Evolutionary conservation across 352 stramenopile genomes (phyloP), one percentile per base, ranked within the genome.

Genomic region (Phytophthora gonapodyides): DNA sequence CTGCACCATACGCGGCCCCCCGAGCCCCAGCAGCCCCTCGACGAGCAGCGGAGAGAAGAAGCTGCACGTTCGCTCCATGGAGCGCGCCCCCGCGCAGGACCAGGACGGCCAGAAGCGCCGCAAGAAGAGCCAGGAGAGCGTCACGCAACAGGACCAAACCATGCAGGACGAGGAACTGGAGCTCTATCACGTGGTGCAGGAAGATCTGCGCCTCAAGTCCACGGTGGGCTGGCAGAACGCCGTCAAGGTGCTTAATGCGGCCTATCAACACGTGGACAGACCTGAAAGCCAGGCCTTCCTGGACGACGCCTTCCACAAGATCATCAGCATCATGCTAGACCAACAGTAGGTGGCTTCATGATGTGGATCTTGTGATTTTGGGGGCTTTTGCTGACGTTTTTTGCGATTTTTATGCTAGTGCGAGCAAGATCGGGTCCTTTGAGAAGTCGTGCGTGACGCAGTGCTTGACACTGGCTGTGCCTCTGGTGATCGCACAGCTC

Each of bases 211-310:
- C n/a, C 64, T 83, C 41, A 94, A 96, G 54, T 92, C 87, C n/a
- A 96, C 87, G 2, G 88, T 96, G 44, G 88, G 87, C 40, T 96
- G 88, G 88, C 86, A 96, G 61, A 96, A 95, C 42, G 86, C 88
- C 10, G 84, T 94, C 64, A 93, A 92, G 54, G 87, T 86, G 57
- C 82, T 96, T 21, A 91, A 87, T 31, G 70, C 82, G 27, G 88
- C 88, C 42, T 76, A 88, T 8, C 64, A 68, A 34, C 82, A 94
- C 68, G 61, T 92, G 15, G 80, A 94, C 5, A 73, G 76, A 2
- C 65, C 76, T 1, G 88, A 93, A 61, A 93, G 77, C 45, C 83
- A 94, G 61, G 71, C 60, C 7, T 96, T 95, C 37, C 63, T 96
- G 37, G 79, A 93, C 38, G 79, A 82, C 31, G 82, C 82, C 19